Percentiles rank a stretch among this genome's conserved stretches.
phyloP scores from a whole-genome alignment of 2,329 filamentous ascomycete species.

The Trichocomaceae sp. region DNA sequence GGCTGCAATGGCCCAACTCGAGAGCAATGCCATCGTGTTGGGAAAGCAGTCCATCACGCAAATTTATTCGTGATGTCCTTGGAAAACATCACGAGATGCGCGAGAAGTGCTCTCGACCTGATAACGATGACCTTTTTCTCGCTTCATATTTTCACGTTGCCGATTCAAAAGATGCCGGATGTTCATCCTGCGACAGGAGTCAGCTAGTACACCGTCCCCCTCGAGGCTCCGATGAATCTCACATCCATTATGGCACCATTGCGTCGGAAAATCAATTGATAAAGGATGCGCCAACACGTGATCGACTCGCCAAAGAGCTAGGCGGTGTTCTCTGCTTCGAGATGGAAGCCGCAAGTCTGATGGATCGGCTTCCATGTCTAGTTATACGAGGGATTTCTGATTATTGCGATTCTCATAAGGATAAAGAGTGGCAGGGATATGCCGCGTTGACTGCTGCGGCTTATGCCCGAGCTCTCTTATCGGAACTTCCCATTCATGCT shows the following conservation, averaged over 20 bases:
- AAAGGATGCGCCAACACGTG: neutral
- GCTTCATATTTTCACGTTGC: neutral
- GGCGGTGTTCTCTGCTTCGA: conserved; percentile 19
- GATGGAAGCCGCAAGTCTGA: conserved; percentile 23
- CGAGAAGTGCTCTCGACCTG: neutral
- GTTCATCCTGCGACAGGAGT: neutral
- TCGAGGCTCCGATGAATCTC: neutral
- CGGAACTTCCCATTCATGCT: neutral
- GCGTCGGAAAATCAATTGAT: neutral
- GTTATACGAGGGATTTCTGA: conserved; percentile 35
- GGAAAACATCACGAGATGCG: neutral
- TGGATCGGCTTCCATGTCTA: conserved; percentile 28
- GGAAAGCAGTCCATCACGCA: neutral
- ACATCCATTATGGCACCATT: neutral
- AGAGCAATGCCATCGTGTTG: neutral
- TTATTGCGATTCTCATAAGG: conserved; percentile 34
- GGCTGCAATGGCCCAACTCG: neutral
- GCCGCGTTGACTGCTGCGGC: conserved; percentile 26
- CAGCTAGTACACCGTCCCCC: neutral
- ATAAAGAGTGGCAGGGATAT: conserved; percentile 30
- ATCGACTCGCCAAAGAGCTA: neutral
- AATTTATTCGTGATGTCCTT: neutral
- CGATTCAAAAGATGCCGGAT: neutral
- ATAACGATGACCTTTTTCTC: neutral
- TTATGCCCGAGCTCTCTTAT: conserved; percentile 12